phyloP scores from a whole-genome alignment of 2,329 filamentous ascomycete genomes.

The Beauveria brongniartii region DNA sequence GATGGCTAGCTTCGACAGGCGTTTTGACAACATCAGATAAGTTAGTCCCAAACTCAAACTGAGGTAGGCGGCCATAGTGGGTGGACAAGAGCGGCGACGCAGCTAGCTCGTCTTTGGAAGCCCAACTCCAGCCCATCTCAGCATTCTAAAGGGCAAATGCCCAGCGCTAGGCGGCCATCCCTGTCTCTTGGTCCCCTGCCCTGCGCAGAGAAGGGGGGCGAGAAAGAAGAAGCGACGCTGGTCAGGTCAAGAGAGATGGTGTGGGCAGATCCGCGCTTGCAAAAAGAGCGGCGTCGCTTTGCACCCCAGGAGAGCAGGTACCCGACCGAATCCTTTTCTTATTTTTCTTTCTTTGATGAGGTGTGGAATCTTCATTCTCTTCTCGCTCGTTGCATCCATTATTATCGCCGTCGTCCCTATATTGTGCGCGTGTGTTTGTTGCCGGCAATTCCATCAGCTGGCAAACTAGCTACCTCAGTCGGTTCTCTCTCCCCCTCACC shows the following conservation, averaged over 20 bases:
- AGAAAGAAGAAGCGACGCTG: conserved; percentile 2
- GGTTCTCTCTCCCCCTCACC: neutral
- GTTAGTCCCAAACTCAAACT: neutral
- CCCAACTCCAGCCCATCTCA: conserved; percentile 5
- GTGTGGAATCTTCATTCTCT: neutral
- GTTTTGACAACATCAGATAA: neutral
- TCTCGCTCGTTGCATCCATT: neutral
- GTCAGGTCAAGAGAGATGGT: conserved; percentile 1
- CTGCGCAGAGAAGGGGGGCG: neutral
- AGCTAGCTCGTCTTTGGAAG: conserved; percentile 6
- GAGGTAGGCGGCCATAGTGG: neutral
- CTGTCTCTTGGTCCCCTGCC: neutral
- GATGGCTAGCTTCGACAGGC: neutral
- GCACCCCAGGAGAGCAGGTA: neutral
- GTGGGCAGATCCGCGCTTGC: conserved; percentile 4
- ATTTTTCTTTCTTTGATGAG: neutral
- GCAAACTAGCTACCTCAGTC: no score
- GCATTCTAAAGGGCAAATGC: neutral
- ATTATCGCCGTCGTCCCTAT: neutral
- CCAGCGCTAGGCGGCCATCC: neutral
- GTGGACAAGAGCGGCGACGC: neutral
- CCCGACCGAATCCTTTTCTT: neutral
- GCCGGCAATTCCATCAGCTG: neutral
- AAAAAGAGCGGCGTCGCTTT: conserved; percentile 5
- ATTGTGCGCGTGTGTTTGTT: neutral